Percentiles rank a stretch among this genome's conserved stretches.
Evolutionary conservation across 129 eudicot genomes (phyloP).

Genomic region (Apium graveolens): DNA sequence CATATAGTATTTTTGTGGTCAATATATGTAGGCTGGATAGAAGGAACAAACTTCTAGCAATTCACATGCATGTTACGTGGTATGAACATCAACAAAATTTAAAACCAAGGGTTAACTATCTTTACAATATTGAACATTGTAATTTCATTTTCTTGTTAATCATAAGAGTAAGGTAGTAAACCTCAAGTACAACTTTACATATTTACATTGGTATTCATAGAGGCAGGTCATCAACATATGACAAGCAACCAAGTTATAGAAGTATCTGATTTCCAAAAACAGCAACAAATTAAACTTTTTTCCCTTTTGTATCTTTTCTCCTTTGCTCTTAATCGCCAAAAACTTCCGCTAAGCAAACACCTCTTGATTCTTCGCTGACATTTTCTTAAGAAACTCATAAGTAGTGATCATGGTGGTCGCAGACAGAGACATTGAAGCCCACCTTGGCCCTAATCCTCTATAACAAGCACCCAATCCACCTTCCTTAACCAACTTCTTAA

Average conservation of each 20-base stretch:
- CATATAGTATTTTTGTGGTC: not conserved
- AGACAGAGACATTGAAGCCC: conserved; percentile 92
- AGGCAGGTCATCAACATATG: not conserved
- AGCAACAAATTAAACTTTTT: not conserved
- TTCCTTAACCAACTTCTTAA: conserved; percentile 64
- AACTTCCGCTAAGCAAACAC: conserved; percentile 27
- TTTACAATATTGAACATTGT: conserved; percentile 1
- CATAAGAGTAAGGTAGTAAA: not conserved
- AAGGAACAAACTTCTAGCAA: not conserved
- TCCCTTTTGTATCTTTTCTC: not conserved
- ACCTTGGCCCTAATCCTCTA: conserved; percentile 82
- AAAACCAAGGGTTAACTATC: not conserved
- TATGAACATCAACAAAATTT: not conserved
- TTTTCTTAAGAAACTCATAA: conserved; percentile 73
- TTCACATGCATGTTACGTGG: not conserved
- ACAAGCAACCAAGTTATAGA: not conserved
- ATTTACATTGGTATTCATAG: not conserved
- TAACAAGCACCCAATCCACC: conserved; percentile 93
- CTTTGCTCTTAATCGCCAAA: not conserved
- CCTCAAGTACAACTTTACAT: not conserved
- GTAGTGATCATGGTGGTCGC: conserved; percentile 91
- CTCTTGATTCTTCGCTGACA: conserved; percentile 63
- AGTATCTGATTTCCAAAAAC: not conserved
- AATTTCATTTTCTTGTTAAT: not conserved
- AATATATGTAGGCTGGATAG: not conserved